phyloP scores from a whole-genome alignment of 2,329 filamentous ascomycete genomes.

The Decorospora gaudefroyi region DNA sequence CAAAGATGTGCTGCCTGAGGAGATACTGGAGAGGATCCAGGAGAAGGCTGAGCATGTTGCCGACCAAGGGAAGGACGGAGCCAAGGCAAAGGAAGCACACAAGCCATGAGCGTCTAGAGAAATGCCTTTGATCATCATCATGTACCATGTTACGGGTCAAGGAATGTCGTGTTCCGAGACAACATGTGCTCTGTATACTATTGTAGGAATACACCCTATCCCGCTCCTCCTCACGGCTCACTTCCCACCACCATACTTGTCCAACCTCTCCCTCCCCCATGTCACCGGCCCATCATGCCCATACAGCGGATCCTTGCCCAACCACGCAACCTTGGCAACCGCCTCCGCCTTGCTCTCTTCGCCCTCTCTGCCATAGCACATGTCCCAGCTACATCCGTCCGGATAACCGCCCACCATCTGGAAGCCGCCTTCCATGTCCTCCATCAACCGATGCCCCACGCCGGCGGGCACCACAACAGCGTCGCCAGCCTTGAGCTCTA shows the following conservation, averaged over 20 bases:
- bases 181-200: no score
- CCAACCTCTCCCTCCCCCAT: slow-evolving; percentile 29
- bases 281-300: slow-evolving; percentile 32
- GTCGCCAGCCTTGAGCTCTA: slow-evolving; percentile 62
- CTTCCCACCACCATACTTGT: slow-evolving; percentile 7
- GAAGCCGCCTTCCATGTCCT: slow-evolving; percentile 62
- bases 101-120: no score
- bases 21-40: slow-evolving; percentile 35
- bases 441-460: slow-evolving; percentile 65
- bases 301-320: slow-evolving; percentile 61
- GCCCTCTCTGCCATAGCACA: slow-evolving; percentile 66
- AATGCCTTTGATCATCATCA: not conserved
- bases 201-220: not conserved
- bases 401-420: slow-evolving; percentile 72
- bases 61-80: slow-evolving; percentile 14
- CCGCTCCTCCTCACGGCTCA: slow-evolving; percentile 5
- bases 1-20: slow-evolving; percentile 36
- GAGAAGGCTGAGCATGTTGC: slow-evolving; percentile 33
- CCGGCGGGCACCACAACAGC: slow-evolving; percentile 68
- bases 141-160: slow-evolving; percentile 13
- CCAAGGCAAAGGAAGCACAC: slow-evolving; percentile 10
- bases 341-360: slow-evolving; percentile 59
- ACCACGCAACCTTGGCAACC: slow-evolving; percentile 61
- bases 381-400: slow-evolving; percentile 64
- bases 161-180: slow-evolving; percentile 4